phyloP scores from a whole-genome alignment of 2,329 filamentous ascomycete species.

The Cordyceps sp. region DNA sequence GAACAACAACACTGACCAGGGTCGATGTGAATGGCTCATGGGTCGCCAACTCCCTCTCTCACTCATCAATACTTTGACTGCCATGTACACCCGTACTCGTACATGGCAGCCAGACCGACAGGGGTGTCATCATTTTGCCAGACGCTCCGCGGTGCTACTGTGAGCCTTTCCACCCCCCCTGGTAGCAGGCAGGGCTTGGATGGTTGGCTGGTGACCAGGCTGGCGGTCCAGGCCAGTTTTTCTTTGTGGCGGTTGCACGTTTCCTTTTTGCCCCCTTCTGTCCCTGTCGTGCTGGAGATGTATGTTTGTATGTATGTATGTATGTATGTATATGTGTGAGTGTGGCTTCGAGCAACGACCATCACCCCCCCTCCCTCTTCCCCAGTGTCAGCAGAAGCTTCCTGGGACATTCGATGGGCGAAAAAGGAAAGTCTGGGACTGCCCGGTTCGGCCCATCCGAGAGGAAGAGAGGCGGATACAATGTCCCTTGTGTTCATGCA shows the following conservation, averaged over 20 bases:
- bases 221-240: conserved; percentile 5
- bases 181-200: conserved; percentile 5
- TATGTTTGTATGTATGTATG: no score
- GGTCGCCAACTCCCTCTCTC: conserved; percentile 1
- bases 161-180: conserved; percentile 2
- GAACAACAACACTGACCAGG: conserved; percentile 2
- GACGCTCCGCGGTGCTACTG: conserved; percentile 6
- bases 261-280: conserved; percentile 1
- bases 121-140: conserved; percentile 6
- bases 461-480: neutral
- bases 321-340: no score
- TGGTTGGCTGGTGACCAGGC: conserved; percentile 5
- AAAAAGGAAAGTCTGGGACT: conserved; percentile 1
- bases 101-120: conserved; percentile 4
- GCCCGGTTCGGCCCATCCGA: conserved; percentile 1
- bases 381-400: conserved; percentile 1
- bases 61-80: conserved; percentile 1
- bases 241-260: conserved; percentile 1
- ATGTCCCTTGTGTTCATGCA: neutral
- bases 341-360: no score
- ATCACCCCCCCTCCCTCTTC: no score
- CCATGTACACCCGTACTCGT: neutral
- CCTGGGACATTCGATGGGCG: conserved; percentile 3
- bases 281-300: conserved; percentile 2
- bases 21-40: conserved; percentile 1